Percentiles rank a stretch among this genome's conserved stretches.
phyloP scores from a whole-genome alignment of 345 rosid species.

The Salix viminalis region DNA sequence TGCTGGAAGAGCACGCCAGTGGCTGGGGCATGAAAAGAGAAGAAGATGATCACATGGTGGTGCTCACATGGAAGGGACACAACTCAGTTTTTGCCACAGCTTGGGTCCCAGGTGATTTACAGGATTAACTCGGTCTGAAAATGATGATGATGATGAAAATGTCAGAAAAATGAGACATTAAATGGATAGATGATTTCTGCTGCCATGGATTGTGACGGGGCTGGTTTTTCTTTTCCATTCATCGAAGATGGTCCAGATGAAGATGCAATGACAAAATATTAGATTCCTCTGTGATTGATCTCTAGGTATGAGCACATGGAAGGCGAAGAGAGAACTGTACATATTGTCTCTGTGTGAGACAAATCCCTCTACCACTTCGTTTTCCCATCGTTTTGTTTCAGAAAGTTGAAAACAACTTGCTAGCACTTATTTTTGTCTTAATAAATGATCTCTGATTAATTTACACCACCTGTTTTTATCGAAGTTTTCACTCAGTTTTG shows the following conservation, averaged over 20 bases:
- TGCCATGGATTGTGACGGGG: too few relatives aligned
- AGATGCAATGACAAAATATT: not conserved
- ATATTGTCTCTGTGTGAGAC: slow-evolving; percentile 27
- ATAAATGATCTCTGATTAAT: not conserved
- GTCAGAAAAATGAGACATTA: not conserved
- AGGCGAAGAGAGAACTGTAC: slow-evolving; percentile 14
- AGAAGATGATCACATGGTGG: slow-evolving; percentile 51
- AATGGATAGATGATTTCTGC: not conserved
- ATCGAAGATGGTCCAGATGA: not conserved
- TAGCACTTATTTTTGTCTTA: not conserved
- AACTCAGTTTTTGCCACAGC: slow-evolving; percentile 62
- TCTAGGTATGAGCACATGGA: not conserved
- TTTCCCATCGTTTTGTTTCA: slow-evolving; percentile 6
- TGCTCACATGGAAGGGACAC: slow-evolving; percentile 78
- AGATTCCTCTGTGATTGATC: too few relatives aligned
- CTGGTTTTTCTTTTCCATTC: not conserved
- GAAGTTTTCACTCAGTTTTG: too few relatives aligned
- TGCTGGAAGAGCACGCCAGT: slow-evolving; percentile 63
- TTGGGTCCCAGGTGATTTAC: slow-evolving; percentile 41
- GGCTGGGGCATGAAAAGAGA: slow-evolving; percentile 82
- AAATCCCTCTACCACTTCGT: slow-evolving; percentile 11
- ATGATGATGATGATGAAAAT: not conserved
- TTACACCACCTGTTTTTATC: not conserved
- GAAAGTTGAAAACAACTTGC: not conserved
- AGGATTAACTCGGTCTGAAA: slow-evolving; percentile 15